Base-by-base conservation (phyloP, 1,139 yeast genomes). In the Arxiozyma bovina region DNA sequence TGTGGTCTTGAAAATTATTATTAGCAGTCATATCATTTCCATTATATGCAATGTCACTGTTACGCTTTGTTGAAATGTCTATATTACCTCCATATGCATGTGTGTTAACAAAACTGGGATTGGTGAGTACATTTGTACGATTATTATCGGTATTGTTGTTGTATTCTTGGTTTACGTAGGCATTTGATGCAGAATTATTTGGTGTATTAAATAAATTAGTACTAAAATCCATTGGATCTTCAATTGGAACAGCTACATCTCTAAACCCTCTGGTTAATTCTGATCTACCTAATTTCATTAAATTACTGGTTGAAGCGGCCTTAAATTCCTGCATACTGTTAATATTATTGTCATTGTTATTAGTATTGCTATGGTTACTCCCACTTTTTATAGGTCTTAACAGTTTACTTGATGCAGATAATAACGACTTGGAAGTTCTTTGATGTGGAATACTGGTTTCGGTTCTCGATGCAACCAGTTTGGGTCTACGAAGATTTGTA, bases 221-320 rank as follows among this genome's bases (percentile, higher is more conserved):
- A 47, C n/a, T 46, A 42, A 49, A 45, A 45, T 46, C 49, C 5
- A 27, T 46, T 38, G 49, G 49, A 12, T 46, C 20, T 25, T 46
- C 42, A 46, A 46, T 46, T 18, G 49, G 49, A 21, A 46, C 42
- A 5, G 49, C 42, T 21, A 46, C 18, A 38, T 49, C 52, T 6
- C 54, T 54, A 11, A 54, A 51, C n/a, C 60, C 60, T 46, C 53
- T 53, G 6, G 57, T 41, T 42, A 57, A 42, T 50, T 57, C 60
- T 7, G 60, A 57, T 38, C 53, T 51, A 7, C 60, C 60, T 18
- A 57, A 43, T 49, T 50, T 55, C 20, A 50, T 52, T 22, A 57
- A 40, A 45, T 55, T 57, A 1, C 57, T 48, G n/a, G 55, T 55
- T 1, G 59, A 57, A 3, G 54, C 54, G 53, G 46, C 58, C 63